Percentiles rank a stretch among this genome's conserved stretches.
phyloP scores from a whole-genome alignment of 2,329 filamentous ascomycete species.

The Whalleya microplaca region DNA sequence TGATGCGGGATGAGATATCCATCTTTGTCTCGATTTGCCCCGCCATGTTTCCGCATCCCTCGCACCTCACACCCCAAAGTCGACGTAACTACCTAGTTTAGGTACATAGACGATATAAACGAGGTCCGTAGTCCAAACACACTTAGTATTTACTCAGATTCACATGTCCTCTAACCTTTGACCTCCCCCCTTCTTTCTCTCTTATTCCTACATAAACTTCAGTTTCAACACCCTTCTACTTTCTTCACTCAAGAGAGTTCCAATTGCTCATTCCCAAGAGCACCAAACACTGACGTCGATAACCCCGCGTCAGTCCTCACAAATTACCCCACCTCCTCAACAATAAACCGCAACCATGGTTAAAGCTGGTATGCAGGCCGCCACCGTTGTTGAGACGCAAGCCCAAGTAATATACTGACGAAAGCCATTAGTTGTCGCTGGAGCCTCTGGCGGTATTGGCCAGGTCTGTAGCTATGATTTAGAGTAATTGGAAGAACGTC shows the following conservation, averaged over 20 bases:
- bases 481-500: slow-evolving; percentile 6
- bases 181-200: not conserved
- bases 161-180: slow-evolving; percentile 3
- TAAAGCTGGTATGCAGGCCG: slow-evolving; percentile 57
- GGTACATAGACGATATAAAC: not conserved
- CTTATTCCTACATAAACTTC: not conserved
- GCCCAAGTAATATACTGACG: slow-evolving; percentile 4
- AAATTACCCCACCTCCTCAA: slow-evolving; percentile 33
- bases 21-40: not conserved
- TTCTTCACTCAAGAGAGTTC: not conserved
- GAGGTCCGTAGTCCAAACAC: slow-evolving; percentile 19
- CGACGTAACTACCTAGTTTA: not conserved
- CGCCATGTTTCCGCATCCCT: not conserved
- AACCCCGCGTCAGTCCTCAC: not conserved
- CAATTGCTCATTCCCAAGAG: not conserved
- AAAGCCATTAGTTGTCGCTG: slow-evolving; percentile 74
- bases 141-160: too few relatives aligned
- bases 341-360: slow-evolving; percentile 51
- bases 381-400: not conserved
- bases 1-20: not conserved
- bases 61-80: not conserved
- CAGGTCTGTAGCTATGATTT: slow-evolving; percentile 65
- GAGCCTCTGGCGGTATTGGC: slow-evolving; percentile 97
- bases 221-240: not conserved
- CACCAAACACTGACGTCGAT: slow-evolving; percentile 8